phyloP scores from a whole-genome alignment of 257 asterid genomes.

The Eucommia ulmoides region DNA sequence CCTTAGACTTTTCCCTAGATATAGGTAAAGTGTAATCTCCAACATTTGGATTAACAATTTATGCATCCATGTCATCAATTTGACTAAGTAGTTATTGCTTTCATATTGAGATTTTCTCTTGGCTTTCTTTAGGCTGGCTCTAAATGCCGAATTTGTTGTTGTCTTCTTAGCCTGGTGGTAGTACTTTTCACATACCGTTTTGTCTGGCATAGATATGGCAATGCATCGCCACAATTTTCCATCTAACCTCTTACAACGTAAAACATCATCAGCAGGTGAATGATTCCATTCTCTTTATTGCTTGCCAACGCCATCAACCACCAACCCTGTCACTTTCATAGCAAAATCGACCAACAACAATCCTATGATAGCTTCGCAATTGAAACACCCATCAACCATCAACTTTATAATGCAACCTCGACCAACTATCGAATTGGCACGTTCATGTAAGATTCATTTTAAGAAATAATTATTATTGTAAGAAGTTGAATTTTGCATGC shows the following conservation, averaged over 20 bases:
- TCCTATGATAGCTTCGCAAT: too few relatives aligned
- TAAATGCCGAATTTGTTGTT: conserved; percentile 96
- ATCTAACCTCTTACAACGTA: conserved; percentile 98
- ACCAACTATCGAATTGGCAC: too few relatives aligned
- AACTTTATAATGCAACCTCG: too few relatives aligned
- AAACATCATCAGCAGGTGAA: too few relatives aligned
- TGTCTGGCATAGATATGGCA: conserved; percentile 99
- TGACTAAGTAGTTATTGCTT: conserved; percentile 68
- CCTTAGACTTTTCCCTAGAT: conserved; percentile 60
- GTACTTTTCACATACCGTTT: conserved; percentile 97
- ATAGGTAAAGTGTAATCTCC: conserved; percentile 57
- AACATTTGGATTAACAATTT: conserved; percentile 38
- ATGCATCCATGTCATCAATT: conserved; percentile 89
- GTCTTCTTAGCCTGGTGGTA: conserved; percentile 98
- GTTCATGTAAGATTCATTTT: too few relatives aligned
- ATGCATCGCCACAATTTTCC: conserved; percentile 99
- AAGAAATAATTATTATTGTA: too few relatives aligned
- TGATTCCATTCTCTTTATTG: too few relatives aligned
- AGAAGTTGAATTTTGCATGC: too few relatives aligned
- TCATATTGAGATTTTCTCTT: conserved; percentile 63
- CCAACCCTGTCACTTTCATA: too few relatives aligned
- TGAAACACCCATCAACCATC: too few relatives aligned
- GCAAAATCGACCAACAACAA: too few relatives aligned
- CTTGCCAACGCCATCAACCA: too few relatives aligned
- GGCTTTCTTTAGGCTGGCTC: conserved; percentile 81